These are phyloP conservation scores for Warburgia ugandensis DNA, from an alignment of 164 flowering plant species.

Conservation along the genomic window DNA sequence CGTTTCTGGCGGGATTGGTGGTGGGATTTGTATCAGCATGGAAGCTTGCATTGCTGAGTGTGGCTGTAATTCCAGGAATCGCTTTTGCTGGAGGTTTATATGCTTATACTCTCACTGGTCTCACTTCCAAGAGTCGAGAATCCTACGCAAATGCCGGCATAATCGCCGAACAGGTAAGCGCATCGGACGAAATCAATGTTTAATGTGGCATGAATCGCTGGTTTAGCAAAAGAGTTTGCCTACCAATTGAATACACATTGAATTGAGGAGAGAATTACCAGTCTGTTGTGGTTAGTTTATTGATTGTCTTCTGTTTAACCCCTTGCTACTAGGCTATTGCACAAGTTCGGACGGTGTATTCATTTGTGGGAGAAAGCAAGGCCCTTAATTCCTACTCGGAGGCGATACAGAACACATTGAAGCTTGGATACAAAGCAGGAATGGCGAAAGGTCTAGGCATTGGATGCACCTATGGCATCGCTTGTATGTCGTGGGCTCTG, in stretches of 20 bases:
- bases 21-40: conserved; percentile 97
- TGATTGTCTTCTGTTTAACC: no score
- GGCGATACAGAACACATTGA: conserved; percentile 77
- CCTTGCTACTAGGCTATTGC: conserved; percentile 76
- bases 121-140: conserved; percentile 88
- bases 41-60: conserved; percentile 83
- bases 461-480: conserved; percentile 94
- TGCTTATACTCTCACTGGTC: conserved; percentile 88
- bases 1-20: conserved; percentile 93
- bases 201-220: no score
- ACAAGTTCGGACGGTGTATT: conserved; percentile 91
- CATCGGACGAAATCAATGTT: no score
- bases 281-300: no score
- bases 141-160: conserved; percentile 89
- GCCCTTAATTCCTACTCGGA: conserved; percentile 79
- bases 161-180: conserved; percentile 90
- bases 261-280: no score
- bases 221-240: no score
- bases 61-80: conserved; percentile 94
- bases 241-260: no score
- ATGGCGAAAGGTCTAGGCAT: conserved; percentile 97
- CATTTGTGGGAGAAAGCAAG: conserved; percentile 91
- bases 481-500: conserved; percentile 99
- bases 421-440: conserved; percentile 95
- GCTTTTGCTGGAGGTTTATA: conserved; percentile 97